Evolutionary conservation across 176 grass and related monocot genomes (phyloP).

Genomic region (Thinopyrum elongatum): DNA sequence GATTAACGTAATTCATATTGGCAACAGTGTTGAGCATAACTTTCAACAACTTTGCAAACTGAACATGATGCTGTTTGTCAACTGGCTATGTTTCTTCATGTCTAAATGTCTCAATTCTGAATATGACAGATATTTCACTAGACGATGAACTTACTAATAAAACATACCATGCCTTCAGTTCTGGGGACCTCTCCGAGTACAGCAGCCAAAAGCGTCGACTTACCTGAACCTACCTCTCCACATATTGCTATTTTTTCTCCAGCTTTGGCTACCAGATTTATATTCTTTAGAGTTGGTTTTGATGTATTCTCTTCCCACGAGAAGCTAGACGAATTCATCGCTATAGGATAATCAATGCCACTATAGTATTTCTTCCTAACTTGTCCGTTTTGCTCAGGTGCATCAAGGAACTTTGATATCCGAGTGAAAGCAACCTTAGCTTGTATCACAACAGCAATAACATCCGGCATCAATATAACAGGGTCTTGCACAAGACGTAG

Average conservation of each 20-base stretch:
- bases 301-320: slow-evolving; percentile 72
- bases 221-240: slow-evolving; percentile 3
- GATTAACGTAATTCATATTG: background rate
- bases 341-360: slow-evolving; percentile 35
- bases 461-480: slow-evolving; percentile 66
- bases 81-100: background rate
- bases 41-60: background rate
- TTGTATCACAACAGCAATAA: slow-evolving; percentile 76
- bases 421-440: slow-evolving; percentile 81
- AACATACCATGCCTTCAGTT: slow-evolving; percentile 63
- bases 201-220: slow-evolving; percentile 82
- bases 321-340: slow-evolving; percentile 59
- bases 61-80: background rate
- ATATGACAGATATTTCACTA: background rate
- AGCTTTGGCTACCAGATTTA: slow-evolving; percentile 61
- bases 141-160: background rate
- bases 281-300: slow-evolving; percentile 59
- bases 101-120: background rate
- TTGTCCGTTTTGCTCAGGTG: slow-evolving; percentile 54
- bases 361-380: slow-evolving; percentile 28
- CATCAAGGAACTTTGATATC: slow-evolving; percentile 69
- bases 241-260: slow-evolving; percentile 31
- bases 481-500: slow-evolving; percentile 76
- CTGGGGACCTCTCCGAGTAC: slow-evolving; percentile 70
- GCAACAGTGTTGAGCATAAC: background rate